Evolutionary conservation across 352 stramenopile species (phyloP), one percentile per base, ranked within the genome.

Genomic region (Phytopythium aichiense): DNA sequence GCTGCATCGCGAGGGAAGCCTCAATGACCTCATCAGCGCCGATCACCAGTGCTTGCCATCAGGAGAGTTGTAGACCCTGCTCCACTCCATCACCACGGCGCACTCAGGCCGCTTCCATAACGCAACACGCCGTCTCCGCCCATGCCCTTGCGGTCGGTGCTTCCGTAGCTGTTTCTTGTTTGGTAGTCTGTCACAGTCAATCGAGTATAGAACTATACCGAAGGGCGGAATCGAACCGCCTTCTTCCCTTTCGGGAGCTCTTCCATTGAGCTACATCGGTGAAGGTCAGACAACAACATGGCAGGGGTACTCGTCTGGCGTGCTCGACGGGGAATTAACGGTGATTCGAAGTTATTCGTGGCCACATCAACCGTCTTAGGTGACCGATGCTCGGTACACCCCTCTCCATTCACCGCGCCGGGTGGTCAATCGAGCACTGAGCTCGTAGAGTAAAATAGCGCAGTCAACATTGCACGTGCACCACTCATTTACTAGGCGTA

Each of bases 391-490:
- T 18, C 54, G 38, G 38, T 23, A 37, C 40, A 51, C 15, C 54
- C 54, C 54, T 38, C 54, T 60, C 54, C 51, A 60, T 60, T 60
- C 54, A 60, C 54, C 54, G 4, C n/a, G 2, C 38, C 38, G 18
- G 54, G 38, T 60, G 54, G 54, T 60, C 54, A 60, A 60, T 60
- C 54, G 22, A 60, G 54, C 54, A 60, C 54, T 60, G 54, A 51
- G n/a, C 54, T 28, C 38, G 22, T 38, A 22, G 54, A 16, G 23
- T 38, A 25, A 60, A 51, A 40, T 40, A 38, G 54, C 54, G 54
- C 54, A 60, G 22, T 7, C 38, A 22, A 60, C 40, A 51, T 37
- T 28, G 8, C 35, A 9, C 38, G 16, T 23, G 22, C 20, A 6
- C 54, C 54, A 60, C 23, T 42, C 35, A 60, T 42, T 51, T 60